A percentile compares a stretch with the other conserved stretches of the same genome.
These are phyloP conservation scores for Suillus lakei DNA, from an alignment of 768 basidiomycete species.

Conservation along the genomic window DNA sequence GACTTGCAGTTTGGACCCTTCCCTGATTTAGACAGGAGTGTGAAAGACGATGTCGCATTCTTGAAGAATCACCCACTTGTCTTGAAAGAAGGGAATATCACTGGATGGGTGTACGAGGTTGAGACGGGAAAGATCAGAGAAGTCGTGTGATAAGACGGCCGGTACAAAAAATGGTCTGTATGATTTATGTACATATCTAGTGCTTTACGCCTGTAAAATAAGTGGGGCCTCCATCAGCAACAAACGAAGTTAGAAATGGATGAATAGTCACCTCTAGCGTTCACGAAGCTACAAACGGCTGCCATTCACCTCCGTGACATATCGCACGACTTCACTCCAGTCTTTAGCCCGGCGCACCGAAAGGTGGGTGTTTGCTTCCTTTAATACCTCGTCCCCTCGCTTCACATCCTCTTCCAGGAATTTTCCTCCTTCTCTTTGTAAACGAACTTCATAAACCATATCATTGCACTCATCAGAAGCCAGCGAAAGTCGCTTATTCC, in stretches of 20 bases:
- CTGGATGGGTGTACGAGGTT: conserved; percentile 73
- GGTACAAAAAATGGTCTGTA: neutral
- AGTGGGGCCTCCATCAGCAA: neutral
- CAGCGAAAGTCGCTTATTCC: conserved; percentile 67
- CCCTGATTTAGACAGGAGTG: conserved; percentile 50
- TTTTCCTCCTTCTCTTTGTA: conserved; percentile 51
- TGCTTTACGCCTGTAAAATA: neutral
- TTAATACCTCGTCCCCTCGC: conserved; percentile 37
- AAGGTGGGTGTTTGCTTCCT: conserved; percentile 48
- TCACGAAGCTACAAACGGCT: neutral
- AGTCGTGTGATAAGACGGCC: conserved; percentile 4
- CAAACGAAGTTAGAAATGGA: neutral
- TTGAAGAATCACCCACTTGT: conserved; percentile 61
- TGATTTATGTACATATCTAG: neutral
- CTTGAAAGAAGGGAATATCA: conserved; percentile 54
- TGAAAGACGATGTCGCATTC: conserved; percentile 62
- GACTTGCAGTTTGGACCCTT: conserved; percentile 56
- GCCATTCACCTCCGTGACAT: conserved; percentile 7
- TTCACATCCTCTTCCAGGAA: conserved; percentile 59
- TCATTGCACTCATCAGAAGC: conserved; percentile 51
- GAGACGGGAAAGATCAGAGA: conserved; percentile 58
- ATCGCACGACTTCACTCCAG: conserved; percentile 59
- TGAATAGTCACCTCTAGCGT: neutral
- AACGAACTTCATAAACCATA: conserved; percentile 56
- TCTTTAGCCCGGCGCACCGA: conserved; percentile 55